Percentiles rank a stretch among this genome's conserved stretches.
phyloP scores from a whole-genome alignment of 148 eudicot species.

The Dianthus caryophyllus region DNA sequence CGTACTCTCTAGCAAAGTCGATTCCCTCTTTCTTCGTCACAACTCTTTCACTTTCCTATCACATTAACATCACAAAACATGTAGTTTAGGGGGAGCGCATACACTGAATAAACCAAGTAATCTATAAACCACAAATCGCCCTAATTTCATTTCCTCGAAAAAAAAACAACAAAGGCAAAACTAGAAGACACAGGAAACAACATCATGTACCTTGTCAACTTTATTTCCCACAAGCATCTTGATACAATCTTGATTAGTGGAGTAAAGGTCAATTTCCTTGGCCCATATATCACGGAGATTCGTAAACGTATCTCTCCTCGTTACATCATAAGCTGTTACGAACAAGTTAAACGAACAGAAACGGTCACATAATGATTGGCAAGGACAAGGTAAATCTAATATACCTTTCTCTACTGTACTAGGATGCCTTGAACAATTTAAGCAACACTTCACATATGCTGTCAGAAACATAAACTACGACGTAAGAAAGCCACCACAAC shows the following conservation, averaged over 20 bases:
- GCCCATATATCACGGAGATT: slow-evolving; percentile 89
- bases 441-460: not conserved
- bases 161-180: not conserved
- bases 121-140: not conserved
- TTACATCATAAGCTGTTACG: slow-evolving; percentile 80
- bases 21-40: slow-evolving; percentile 70
- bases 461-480: not conserved
- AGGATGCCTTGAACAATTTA: not conserved
- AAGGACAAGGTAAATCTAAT: not conserved
- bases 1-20: slow-evolving; percentile 74
- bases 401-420: not conserved
- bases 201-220: slow-evolving; percentile 73
- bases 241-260: slow-evolving; percentile 93
- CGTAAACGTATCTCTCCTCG: slow-evolving; percentile 82
- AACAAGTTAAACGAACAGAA: slow-evolving; percentile 14
- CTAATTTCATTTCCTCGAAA: not conserved
- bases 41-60: slow-evolving; percentile 63
- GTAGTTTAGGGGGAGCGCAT: not conserved
- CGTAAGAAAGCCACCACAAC: not conserved
- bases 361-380: not conserved
- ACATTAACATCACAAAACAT: slow-evolving; percentile 1
- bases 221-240: slow-evolving; percentile 98
- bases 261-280: slow-evolving; percentile 87
- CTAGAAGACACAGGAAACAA: not conserved
- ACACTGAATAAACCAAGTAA: too few species aligned